These are phyloP conservation scores for Chenopodium formosanum DNA, from an alignment of 148 eudicot species.

Conservation along the genomic window DNA sequence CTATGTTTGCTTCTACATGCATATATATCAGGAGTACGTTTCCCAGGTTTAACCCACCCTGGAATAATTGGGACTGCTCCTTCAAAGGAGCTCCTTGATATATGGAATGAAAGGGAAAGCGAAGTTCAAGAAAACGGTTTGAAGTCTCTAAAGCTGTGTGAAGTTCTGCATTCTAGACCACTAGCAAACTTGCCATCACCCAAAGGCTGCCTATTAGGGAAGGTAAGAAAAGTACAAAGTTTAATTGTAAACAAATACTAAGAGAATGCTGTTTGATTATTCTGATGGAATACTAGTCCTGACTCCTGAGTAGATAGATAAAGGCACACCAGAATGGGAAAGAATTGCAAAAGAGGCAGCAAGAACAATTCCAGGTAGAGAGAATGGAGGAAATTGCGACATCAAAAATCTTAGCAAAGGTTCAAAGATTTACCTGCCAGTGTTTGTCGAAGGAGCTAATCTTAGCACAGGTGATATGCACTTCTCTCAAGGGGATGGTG, in stretches of 20 bases:
- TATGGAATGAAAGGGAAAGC: constrained; percentile 86
- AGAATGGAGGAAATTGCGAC: constrained; percentile 97
- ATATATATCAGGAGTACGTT: constrained; percentile 64
- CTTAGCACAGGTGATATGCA: constrained; percentile 98
- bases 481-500: constrained; percentile 97
- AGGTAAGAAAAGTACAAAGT: constrained; percentile 41
- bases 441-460: constrained; percentile 92
- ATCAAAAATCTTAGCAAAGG: constrained; percentile 93
- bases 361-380: constrained; percentile 92
- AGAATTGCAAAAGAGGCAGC: constrained; percentile 81
- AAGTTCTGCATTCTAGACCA: constrained; percentile 82
- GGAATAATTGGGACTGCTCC: constrained; percentile 96
- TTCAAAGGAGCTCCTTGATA: constrained; percentile 74
- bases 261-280: neutral
- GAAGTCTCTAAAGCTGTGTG: constrained; percentile 65
- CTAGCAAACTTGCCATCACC: constrained; percentile 85
- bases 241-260: neutral
- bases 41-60: constrained; percentile 93
- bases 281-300: constrained; percentile 8
- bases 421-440: constrained; percentile 91
- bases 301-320: constrained; percentile 51
- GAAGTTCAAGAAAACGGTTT: constrained; percentile 76
- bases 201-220: constrained; percentile 78
- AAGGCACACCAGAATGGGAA: constrained; percentile 72
- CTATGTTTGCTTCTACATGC: constrained; percentile 6